Conservation (phyloP, 306 rosid species). For the Casuarina equisetifolia region DNA sequence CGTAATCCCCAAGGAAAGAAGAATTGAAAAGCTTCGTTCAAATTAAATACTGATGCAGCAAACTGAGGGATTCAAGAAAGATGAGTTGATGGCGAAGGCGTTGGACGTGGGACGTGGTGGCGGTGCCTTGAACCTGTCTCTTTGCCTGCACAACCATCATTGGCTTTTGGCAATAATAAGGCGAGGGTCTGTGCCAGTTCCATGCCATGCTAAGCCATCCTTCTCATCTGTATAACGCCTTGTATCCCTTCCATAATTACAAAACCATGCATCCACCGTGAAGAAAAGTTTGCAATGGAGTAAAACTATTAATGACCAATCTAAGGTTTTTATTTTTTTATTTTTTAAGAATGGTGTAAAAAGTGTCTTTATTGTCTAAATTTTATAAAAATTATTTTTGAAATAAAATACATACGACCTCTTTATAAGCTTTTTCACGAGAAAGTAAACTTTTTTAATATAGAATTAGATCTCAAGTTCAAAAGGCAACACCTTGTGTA, state of each 20-base stretch:
- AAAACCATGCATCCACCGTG: neutral
- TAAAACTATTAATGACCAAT: neutral
- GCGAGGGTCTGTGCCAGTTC: neutral
- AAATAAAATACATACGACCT: no score
- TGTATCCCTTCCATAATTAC: neutral
- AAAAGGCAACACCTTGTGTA: no score
- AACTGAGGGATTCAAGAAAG: neutral
- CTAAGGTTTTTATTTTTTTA: no score
- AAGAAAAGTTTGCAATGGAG: neutral
- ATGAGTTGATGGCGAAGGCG: constrained; percentile 9
- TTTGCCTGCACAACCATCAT: constrained; percentile 45
- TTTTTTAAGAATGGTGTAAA: no score
- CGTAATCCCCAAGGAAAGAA: neutral
- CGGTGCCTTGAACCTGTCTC: constrained; percentile 26
- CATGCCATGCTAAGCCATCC: constrained; percentile 7
- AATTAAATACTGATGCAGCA: neutral
- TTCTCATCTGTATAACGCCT: constrained; percentile 5
- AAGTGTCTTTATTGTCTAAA: no score
- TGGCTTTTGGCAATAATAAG: constrained; percentile 43
- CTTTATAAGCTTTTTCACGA: no score
- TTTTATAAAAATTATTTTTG: no score
- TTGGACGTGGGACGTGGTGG: constrained; percentile 14
- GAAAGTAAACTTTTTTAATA: no score
- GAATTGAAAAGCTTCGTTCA: neutral
- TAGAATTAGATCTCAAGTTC: no score